phyloP scores from a whole-genome alignment of 306 rosid species.

The Astragalus glycyphyllos region DNA sequence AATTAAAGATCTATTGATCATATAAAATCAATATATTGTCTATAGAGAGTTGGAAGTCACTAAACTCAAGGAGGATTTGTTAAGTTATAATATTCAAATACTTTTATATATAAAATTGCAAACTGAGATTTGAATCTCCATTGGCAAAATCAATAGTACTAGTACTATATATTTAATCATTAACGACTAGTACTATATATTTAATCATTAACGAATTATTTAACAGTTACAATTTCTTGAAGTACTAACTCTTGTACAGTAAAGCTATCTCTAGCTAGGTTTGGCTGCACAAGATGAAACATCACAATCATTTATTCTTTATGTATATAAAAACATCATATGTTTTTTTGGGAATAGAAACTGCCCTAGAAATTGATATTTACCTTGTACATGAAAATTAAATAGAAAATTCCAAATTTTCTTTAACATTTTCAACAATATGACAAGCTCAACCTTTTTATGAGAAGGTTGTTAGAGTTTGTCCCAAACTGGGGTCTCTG shows the following conservation, averaged over 20 bases:
- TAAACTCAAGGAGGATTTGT: slow-evolving; percentile 53
- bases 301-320: slow-evolving; percentile 42
- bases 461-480: slow-evolving; percentile 42
- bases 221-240: slow-evolving; percentile 39
- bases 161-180: too few species aligned
- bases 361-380: slow-evolving; percentile 33
- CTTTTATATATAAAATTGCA: slow-evolving; percentile 23
- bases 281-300: slow-evolving; percentile 51
- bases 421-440: slow-evolving; percentile 27
- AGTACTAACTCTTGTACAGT: slow-evolving; percentile 29
- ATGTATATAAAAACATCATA: slow-evolving; percentile 11
- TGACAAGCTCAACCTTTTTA: slow-evolving; percentile 50
- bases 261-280: slow-evolving; percentile 24
- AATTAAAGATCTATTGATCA: slow-evolving; percentile 30
- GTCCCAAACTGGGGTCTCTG: slow-evolving; percentile 44
- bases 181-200: slow-evolving; percentile 24
- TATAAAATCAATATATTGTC: slow-evolving; percentile 30
- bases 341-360: slow-evolving; percentile 32
- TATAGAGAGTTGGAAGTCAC: slow-evolving; percentile 71
- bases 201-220: slow-evolving; percentile 45
- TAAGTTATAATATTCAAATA: slow-evolving; percentile 9
- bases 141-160: slow-evolving; percentile 9
- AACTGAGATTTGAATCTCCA: slow-evolving; percentile 45
- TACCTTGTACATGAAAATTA: slow-evolving; percentile 22
- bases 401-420: slow-evolving; percentile 35